Evolutionary conservation across 73 alveolate species (phyloP), one percentile per base, ranked within the genome.

Genomic region (Uronychia setigera): DNA sequence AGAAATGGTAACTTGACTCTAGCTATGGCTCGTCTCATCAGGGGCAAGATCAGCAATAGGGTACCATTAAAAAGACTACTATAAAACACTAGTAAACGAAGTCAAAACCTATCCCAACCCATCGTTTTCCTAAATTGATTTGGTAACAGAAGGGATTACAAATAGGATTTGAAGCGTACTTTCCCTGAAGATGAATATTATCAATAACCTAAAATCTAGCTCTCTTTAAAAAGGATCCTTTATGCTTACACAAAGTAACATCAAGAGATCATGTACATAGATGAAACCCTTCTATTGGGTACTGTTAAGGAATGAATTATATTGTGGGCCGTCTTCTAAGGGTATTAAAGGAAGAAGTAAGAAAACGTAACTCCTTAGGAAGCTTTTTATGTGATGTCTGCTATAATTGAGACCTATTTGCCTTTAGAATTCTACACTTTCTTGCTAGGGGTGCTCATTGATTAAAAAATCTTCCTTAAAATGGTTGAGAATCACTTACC

Each of bases 231-330:
- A 46, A 5, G 67, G 67, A 46, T 46, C 19, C 19, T 46, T 5
- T 46, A 46, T 46, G 67, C 67, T 11, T 46, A 46, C 67, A 46
- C 67, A 5, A 46, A 46, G 67, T 46, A 46, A 46, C n/a, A 46
- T 11, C 67, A 5, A 67, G n/a, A n/a, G n/a, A n/a, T n/a, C 67
- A 5, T 46, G 67, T 11, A 19, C 67, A 46, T 11, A 46, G 67
- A 19, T 19, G 97, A 67, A 92, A 92, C 79, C 97, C 97, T 29
- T 67, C 88, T 30, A 87, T 92, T 28, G 90, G 95, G 30, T 92
- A 92, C 76, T 92, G 97, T 57, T 79, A 92, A 74, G 97, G 97
- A 46, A 79, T 92, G 88, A 92, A 92, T 79, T 92, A 88, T 60
- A 76, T 92, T 31, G 94, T 90, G 76, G 95, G 83, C 31, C 77